Conservation (phyloP, 2,329 filamentous ascomycete genomes). For the Nothophoma quercina region DNA sequence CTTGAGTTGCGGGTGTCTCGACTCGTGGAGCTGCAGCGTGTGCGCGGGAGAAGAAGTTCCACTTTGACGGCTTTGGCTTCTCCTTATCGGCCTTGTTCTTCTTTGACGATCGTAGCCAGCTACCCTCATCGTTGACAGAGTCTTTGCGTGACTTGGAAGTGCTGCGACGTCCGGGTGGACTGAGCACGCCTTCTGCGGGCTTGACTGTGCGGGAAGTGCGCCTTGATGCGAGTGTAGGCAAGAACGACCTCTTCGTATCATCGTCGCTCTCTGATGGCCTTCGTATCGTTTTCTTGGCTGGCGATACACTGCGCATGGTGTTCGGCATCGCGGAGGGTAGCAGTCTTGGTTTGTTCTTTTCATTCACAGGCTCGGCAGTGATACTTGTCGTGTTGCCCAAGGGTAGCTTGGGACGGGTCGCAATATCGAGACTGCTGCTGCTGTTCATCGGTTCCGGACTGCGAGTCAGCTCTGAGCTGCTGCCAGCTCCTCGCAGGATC, state of each 20-base stretch:
- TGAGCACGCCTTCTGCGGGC: slow-evolving; percentile 26
- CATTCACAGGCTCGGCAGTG: slow-evolving; percentile 25
- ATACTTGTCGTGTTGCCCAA: slow-evolving; percentile 31
- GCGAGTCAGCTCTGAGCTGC: slow-evolving; percentile 45
- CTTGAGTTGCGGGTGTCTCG: slow-evolving; percentile 40
- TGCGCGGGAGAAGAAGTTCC: slow-evolving; percentile 67
- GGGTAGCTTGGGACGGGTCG: slow-evolving; percentile 19
- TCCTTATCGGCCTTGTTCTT: slow-evolving; percentile 35
- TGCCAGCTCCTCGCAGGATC: slow-evolving; percentile 55
- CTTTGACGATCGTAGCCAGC: slow-evolving; percentile 48
- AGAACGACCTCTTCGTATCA: slow-evolving; percentile 43
- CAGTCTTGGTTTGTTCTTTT: slow-evolving; percentile 36
- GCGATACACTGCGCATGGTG: slow-evolving; percentile 39
- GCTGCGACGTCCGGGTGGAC: slow-evolving; percentile 23
- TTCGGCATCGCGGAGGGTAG: slow-evolving; percentile 51
- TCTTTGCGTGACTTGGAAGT: slow-evolving; percentile 34
- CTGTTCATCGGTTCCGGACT: slow-evolving; percentile 49
- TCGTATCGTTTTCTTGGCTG: slow-evolving; percentile 38
- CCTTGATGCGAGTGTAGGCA: slow-evolving; percentile 39
- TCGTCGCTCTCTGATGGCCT: slow-evolving; percentile 49
- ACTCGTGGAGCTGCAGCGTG: slow-evolving; percentile 51
- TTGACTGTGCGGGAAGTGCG: slow-evolving; percentile 40
- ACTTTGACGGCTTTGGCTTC: slow-evolving; percentile 53
- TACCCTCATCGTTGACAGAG: slow-evolving; percentile 44
- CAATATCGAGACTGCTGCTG: slow-evolving; percentile 44